A percentile compares a stretch with the other conserved stretches of the same genome.
These are phyloP conservation scores for Alnus glutinosa DNA, from an alignment of 306 rosid species.

Conservation along the genomic window DNA sequence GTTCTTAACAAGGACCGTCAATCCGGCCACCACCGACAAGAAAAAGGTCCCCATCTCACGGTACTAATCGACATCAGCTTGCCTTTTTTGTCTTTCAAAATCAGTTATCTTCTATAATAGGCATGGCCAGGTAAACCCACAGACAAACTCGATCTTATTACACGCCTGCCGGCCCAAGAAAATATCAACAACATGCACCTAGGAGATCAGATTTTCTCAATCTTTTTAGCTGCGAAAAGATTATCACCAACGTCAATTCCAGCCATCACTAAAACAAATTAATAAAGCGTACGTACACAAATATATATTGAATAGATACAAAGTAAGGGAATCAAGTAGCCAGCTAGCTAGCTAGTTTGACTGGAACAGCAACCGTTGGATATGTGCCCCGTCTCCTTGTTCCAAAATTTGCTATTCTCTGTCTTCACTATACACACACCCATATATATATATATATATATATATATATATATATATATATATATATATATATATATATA, in stretches of 20 bases:
- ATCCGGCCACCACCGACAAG: conserved; percentile 8
- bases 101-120: background rate
- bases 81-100: background rate
- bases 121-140: background rate
- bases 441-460: no score
- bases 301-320: conserved; percentile 33
- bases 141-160: background rate
- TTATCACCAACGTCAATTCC: background rate
- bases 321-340: conserved; percentile 17
- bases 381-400: background rate
- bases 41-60: background rate
- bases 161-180: background rate
- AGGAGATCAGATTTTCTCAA: background rate
- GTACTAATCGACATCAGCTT: conserved; percentile 10
- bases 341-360: conserved; percentile 20
- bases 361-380: background rate
- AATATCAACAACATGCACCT: background rate
- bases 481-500: no score
- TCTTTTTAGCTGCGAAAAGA: background rate
- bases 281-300: background rate
- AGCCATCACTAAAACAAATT: background rate
- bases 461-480: no score
- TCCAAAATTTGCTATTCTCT: background rate
- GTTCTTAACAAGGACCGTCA: conserved; percentile 11
- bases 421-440: no score